Percentiles rank a stretch among this genome's conserved stretches.
Conservation (phyloP, 2,329 filamentous ascomycete genomes). For the Zymoseptoria pseudotritici region DNA sequence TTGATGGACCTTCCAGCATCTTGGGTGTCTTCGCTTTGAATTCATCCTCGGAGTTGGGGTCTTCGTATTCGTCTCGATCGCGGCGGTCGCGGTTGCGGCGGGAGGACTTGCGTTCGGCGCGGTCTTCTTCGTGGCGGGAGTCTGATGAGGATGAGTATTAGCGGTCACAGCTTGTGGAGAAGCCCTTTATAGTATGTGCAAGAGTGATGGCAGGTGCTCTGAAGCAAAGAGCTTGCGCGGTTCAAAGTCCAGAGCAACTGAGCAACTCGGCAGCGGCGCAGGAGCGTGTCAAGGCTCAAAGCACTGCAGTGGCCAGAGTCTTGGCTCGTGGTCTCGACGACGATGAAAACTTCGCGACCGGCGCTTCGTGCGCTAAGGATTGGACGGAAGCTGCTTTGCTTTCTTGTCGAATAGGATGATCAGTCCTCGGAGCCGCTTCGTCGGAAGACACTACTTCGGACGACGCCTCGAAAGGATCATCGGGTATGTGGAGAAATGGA, state of each 20-base stretch:
- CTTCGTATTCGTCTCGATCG: conserved; percentile 29
- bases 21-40: conserved; percentile 23
- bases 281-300: background rate
- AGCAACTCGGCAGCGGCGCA: background rate
- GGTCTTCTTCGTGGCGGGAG: conserved; percentile 27
- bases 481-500: conserved; percentile 1
- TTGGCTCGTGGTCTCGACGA: background rate
- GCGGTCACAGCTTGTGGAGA: conserved; percentile 4
- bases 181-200: too few species aligned
- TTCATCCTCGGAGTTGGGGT: conserved; percentile 29
- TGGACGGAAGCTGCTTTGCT: background rate
- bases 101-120: conserved; percentile 20
- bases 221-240: background rate
- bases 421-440: background rate
- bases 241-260: background rate
- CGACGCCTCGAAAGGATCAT: background rate
- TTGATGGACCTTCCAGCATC: conserved; percentile 30
- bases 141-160: conserved; percentile 16
- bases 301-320: background rate
- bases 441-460: background rate
- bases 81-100: conserved; percentile 23
- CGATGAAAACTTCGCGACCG: background rate
- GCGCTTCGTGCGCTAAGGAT: background rate
- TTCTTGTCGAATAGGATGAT: background rate
- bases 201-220: too few species aligned